Percentiles rank a stretch among this genome's conserved stretches.
Conservation (phyloP, 2,329 filamentous ascomycete genomes). For the Pestalotiopsis sp. region DNA sequence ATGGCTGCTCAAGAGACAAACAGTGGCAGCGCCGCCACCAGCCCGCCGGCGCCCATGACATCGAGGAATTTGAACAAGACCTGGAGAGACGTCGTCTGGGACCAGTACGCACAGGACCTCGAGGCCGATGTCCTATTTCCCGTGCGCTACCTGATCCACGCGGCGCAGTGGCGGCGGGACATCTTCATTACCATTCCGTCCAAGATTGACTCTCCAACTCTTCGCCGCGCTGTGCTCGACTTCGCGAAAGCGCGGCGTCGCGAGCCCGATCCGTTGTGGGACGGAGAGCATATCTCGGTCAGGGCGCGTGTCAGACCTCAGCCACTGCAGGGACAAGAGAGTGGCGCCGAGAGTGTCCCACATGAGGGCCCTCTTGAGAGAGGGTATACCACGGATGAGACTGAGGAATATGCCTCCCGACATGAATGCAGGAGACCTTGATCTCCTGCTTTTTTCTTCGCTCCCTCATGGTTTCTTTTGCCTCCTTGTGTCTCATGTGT, state of each 20-base stretch:
- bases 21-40: background rate
- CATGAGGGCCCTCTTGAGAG: background rate
- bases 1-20: background rate
- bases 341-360: background rate
- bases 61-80: slow-evolving; percentile 1
- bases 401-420: background rate
- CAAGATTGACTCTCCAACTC: background rate
- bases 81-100: slow-evolving; percentile 1
- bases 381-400: background rate
- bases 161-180: background rate
- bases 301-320: background rate
- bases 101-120: background rate
- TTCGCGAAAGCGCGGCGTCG: background rate
- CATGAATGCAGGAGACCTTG: background rate
- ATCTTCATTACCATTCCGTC: background rate
- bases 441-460: background rate
- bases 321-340: background rate
- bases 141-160: background rate
- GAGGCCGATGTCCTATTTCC: background rate
- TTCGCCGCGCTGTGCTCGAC: background rate
- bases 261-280: background rate
- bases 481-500: too few species aligned
- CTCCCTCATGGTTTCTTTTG: background rate
- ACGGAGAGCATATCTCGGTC: slow-evolving; percentile 4
- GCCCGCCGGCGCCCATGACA: background rate